Conservation (phyloP, 2,329 filamentous ascomycete genomes). For the Ophiostoma triangulosporum region DNA sequence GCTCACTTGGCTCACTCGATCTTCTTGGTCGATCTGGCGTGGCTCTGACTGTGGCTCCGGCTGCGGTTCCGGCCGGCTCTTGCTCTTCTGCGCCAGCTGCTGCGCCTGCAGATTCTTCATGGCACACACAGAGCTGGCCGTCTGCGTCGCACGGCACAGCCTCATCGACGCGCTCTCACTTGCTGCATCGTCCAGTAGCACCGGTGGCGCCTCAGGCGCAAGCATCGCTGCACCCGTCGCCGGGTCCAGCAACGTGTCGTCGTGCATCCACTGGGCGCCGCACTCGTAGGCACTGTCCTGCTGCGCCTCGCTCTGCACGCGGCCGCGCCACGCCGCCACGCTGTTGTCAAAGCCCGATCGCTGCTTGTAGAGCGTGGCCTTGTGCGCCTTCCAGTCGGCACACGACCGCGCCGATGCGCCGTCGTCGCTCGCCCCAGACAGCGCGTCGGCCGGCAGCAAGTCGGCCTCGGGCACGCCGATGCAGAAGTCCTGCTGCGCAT, state of each 20-base stretch:
- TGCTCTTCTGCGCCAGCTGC: not conserved
- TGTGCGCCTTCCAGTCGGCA: not conserved
- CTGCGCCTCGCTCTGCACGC: not conserved
- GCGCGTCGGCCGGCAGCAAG: not conserved
- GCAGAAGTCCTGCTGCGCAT: not conserved
- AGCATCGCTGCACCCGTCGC: not conserved
- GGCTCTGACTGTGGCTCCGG: no score
- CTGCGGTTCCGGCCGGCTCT: no score
- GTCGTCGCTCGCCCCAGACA: not conserved
- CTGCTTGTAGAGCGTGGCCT: not conserved
- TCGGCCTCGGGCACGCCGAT: not conserved
- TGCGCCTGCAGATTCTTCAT: not conserved
- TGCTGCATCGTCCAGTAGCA: not conserved
- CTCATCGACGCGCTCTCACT: not conserved
- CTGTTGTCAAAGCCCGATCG: not conserved
- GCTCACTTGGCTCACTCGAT: not conserved
- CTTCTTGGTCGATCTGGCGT: no score
- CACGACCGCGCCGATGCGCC: not conserved
- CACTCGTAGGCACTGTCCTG: not conserved
- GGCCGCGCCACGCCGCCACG: not conserved
- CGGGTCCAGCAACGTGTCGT: not conserved
- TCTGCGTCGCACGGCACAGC: constrained; percentile 4
- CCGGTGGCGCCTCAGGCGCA: not conserved
- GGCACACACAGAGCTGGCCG: not conserved
- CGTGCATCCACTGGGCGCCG: not conserved